These are phyloP conservation scores for Colletotrichum kahawae DNA, from an alignment of 2,329 filamentous ascomycete species.

Conservation along the genomic window DNA sequence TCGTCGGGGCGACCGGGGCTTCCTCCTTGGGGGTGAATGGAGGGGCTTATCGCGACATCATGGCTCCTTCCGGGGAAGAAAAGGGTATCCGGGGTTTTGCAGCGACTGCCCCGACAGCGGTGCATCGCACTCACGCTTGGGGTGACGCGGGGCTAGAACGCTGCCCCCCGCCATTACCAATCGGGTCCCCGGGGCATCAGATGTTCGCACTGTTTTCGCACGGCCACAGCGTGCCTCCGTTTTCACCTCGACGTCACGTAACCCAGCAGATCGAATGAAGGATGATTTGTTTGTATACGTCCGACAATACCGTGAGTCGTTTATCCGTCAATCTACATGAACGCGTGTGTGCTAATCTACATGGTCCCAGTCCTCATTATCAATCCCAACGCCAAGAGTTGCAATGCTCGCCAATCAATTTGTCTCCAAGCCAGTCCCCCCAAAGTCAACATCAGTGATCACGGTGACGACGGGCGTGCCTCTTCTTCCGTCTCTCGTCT, in stretches of 20 bases:
- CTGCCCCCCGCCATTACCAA: background rate
- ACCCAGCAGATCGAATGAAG: background rate
- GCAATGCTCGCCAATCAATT: background rate
- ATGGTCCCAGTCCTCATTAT: background rate
- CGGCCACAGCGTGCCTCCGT: background rate
- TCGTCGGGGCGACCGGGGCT: background rate
- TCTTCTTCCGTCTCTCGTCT: constrained; percentile 49
- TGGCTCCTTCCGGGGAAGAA: background rate
- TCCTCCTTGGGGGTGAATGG: background rate
- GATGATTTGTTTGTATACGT: background rate
- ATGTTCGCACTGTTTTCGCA: background rate
- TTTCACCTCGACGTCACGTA: background rate
- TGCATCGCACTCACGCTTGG: background rate
- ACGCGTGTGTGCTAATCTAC: background rate
- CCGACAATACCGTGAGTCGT: background rate
- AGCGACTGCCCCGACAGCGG: background rate
- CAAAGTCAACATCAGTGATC: background rate
- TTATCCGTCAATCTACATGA: background rate
- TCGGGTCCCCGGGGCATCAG: background rate
- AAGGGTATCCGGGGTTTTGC: background rate
- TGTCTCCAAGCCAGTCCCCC: background rate
- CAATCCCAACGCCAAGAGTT: constrained; percentile 6
- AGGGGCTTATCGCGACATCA: background rate
- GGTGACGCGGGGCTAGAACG: background rate
- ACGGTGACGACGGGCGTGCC: constrained; percentile 34